Conservation (phyloP, 352 stramenopile species). For the Globisporangium splendens region DNA sequence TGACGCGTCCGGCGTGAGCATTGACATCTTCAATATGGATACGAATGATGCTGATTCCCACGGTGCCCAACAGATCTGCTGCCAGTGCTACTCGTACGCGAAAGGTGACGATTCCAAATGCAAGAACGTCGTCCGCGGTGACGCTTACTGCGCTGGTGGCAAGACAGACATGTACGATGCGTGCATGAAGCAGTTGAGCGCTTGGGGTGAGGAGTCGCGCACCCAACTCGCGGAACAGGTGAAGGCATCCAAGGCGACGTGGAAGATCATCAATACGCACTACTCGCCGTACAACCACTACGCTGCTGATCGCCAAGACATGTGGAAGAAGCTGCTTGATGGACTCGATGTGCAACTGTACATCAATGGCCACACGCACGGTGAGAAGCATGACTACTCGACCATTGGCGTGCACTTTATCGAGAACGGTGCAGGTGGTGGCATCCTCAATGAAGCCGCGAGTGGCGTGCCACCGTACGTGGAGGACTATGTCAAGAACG, state of each 20-base stretch:
- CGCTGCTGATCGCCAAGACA: slow-evolving; percentile 45
- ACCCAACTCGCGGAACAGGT: slow-evolving; percentile 46
- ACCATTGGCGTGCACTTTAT: slow-evolving; percentile 59
- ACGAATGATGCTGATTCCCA: slow-evolving; percentile 73
- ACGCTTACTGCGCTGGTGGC: slow-evolving; percentile 50
- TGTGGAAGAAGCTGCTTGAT: slow-evolving; percentile 56
- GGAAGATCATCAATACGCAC: slow-evolving; percentile 86
- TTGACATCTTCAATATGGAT: slow-evolving; percentile 87
- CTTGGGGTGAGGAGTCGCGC: slow-evolving; percentile 68
- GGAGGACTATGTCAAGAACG: slow-evolving; percentile 28
- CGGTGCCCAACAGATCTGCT: slow-evolving; percentile 69
- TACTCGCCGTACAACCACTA: slow-evolving; percentile 81
- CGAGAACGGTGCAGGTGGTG: slow-evolving; percentile 74
- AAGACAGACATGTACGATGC: slow-evolving; percentile 52
- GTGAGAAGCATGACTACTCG: slow-evolving; percentile 73
- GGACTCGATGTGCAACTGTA: slow-evolving; percentile 51
- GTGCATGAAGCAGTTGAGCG: slow-evolving; percentile 61
- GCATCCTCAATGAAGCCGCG: slow-evolving; percentile 76
- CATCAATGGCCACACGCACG: slow-evolving; percentile 75
- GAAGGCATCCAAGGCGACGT: slow-evolving; percentile 61
- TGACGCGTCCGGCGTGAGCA: slow-evolving; percentile 48
- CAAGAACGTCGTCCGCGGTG: slow-evolving; percentile 44
- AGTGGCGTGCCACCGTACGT: slow-evolving; percentile 62
- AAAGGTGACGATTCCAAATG: slow-evolving; percentile 28
- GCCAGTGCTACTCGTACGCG: slow-evolving; percentile 79